These are phyloP conservation scores for Verticillium klebahnii DNA, from an alignment of 2,329 filamentous ascomycete genomes.

Conservation along the genomic window DNA sequence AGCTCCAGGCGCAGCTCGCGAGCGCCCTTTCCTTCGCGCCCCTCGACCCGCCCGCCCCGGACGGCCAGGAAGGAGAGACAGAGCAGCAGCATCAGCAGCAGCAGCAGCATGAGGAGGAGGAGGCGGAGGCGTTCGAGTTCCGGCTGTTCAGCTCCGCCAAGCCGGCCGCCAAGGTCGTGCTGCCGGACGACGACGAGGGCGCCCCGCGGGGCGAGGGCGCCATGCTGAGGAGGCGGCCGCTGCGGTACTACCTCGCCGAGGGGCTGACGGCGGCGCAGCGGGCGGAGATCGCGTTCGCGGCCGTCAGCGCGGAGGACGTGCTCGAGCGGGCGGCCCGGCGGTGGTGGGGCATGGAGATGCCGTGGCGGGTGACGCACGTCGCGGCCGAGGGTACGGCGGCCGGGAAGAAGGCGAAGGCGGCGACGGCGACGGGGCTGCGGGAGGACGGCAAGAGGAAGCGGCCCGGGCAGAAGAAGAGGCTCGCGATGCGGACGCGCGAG, in stretches of 20 bases:
- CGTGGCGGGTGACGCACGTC: constrained; percentile 52
- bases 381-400: constrained; percentile 21
- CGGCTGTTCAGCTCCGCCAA: constrained; percentile 49
- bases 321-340: constrained; percentile 34
- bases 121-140: constrained; percentile 47
- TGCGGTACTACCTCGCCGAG: constrained; percentile 44
- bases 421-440: constrained; percentile 2
- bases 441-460: constrained; percentile 33
- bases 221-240: constrained; percentile 32
- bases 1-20: constrained; percentile 43
- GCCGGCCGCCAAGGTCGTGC: constrained; percentile 43
- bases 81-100: constrained; percentile 18
- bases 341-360: constrained; percentile 55
- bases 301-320: constrained; percentile 50
- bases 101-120: constrained; percentile 15
- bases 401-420: neutral
- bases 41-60: constrained; percentile 3
- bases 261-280: constrained; percentile 29
- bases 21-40: constrained; percentile 37
- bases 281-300: constrained; percentile 36
- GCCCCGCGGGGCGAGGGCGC: constrained; percentile 27
- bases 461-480: constrained; percentile 55
- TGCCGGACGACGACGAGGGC: constrained; percentile 37
- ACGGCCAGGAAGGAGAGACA: constrained; percentile 15
- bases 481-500: constrained; percentile 42